Percentiles rank a stretch among this genome's conserved stretches.
These are phyloP conservation scores for Inosperma sp. DNA, from an alignment of 768 basidiomycete genomes.

Conservation along the genomic window DNA sequence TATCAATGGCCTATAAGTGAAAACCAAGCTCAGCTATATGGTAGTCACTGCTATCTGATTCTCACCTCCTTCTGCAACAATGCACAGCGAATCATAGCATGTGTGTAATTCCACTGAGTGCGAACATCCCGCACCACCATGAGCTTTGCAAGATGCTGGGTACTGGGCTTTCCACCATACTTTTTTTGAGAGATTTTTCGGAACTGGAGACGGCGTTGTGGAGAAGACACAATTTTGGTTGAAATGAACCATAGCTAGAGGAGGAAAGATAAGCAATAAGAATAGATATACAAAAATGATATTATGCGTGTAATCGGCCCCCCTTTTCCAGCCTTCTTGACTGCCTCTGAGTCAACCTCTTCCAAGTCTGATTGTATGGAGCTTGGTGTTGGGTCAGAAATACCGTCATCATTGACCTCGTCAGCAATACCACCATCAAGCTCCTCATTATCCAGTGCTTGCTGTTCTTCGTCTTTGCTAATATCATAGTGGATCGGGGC, in stretches of 20 bases:
- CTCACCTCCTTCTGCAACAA: constrained; percentile 23
- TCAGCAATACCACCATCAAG: no score
- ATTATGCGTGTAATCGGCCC: no score
- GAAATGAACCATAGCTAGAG: no score
- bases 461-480: constrained; percentile 19
- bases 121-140: constrained; percentile 31
- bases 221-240: constrained; percentile 31
- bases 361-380: no score
- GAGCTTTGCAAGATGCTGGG: constrained; percentile 12
- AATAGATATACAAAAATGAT: no score
- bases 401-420: no score
- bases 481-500: constrained; percentile 29
- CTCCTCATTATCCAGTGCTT: constrained; percentile 16
- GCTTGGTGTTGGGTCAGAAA: no score
- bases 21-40: neutral
- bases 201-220: constrained; percentile 25
- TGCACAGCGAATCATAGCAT: constrained; percentile 31
- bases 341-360: no score
- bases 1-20: constrained; percentile 27
- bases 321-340: no score
- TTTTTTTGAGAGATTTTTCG: constrained; percentile 14
- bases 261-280: no score
- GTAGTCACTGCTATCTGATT: neutral
- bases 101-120: constrained; percentile 34
- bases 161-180: constrained; percentile 11